Evolutionary conservation across 23 red algal species (phyloP).

Genomic region (Gracilaria gracilis): DNA sequence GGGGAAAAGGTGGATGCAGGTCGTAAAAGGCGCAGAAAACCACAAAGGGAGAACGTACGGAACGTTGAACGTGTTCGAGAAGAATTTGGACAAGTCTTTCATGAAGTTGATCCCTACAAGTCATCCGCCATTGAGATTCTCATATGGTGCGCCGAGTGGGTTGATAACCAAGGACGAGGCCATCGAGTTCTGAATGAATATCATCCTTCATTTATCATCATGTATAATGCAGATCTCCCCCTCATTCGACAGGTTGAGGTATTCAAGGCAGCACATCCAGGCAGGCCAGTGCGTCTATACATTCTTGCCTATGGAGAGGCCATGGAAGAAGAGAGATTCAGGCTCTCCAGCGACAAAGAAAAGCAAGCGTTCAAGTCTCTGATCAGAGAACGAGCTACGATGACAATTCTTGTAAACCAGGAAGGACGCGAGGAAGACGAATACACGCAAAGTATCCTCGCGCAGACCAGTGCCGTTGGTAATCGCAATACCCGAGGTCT

Average conservation of each 20-base stretch:
- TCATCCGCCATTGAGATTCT: conserved; percentile 61
- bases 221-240: conserved; percentile 84
- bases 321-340: conserved; percentile 85
- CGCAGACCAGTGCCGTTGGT: neutral
- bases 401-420: conserved; percentile 86
- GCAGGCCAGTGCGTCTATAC: conserved; percentile 79
- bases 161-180: conserved; percentile 59
- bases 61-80: conserved; percentile 7
- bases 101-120: conserved; percentile 19
- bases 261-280: conserved; percentile 66
- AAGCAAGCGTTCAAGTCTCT: conserved; percentile 84
- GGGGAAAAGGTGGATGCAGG: neutral
- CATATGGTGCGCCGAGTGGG: conserved; percentile 71
- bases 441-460: conserved; percentile 29
- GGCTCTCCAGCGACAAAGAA: conserved; percentile 55
- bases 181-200: conserved; percentile 67
- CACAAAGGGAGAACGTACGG: neutral
- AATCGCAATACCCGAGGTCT: conserved; percentile 23
- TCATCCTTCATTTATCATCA: conserved; percentile 84
- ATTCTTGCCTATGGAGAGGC: conserved; percentile 81
- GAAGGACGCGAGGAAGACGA: conserved; percentile 65
- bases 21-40: neutral
- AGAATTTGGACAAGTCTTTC: conserved; percentile 44
- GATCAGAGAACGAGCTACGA: conserved; percentile 90
- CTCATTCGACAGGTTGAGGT: conserved; percentile 91